Evolutionary conservation across 176 grass and related monocot species (phyloP).

Genomic region (Zea mays): DNA sequence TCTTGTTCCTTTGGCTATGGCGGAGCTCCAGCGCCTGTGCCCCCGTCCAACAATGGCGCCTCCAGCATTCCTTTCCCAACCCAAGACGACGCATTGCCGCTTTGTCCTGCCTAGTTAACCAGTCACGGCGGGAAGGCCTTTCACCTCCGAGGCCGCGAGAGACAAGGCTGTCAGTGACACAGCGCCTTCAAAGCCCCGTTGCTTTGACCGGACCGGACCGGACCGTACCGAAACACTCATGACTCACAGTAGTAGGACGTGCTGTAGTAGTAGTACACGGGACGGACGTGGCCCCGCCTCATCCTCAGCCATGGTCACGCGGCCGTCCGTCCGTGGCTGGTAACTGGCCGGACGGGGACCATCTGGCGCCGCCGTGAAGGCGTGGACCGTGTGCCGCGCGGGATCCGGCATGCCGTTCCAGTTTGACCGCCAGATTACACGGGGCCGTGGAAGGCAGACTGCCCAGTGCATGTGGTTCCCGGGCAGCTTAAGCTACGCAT

Average conservation of each 20-base stretch:
- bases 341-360: background rate
- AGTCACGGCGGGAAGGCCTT: slow-evolving; percentile 6
- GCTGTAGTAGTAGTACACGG: background rate
- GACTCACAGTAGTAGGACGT: background rate
- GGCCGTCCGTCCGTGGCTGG: background rate
- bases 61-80: background rate
- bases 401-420: background rate
- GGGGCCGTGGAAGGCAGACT: background rate
- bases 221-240: slow-evolving; percentile 18
- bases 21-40: too few species aligned
- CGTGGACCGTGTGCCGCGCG: background rate
- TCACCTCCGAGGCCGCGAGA: background rate
- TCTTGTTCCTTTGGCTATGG: too few species aligned
- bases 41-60: background rate
- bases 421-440: background rate
- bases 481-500: background rate
- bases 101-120: background rate
- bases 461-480: background rate
- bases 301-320: background rate
- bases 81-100: background rate
- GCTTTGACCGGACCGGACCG: slow-evolving; percentile 34
- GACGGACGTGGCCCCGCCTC: background rate
- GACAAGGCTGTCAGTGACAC: slow-evolving; percentile 5
- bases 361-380: too few species aligned
- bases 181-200: slow-evolving; percentile 19